Conservation (phyloP, 306 rosid species). For the Notholithocarpus densiflorus region DNA sequence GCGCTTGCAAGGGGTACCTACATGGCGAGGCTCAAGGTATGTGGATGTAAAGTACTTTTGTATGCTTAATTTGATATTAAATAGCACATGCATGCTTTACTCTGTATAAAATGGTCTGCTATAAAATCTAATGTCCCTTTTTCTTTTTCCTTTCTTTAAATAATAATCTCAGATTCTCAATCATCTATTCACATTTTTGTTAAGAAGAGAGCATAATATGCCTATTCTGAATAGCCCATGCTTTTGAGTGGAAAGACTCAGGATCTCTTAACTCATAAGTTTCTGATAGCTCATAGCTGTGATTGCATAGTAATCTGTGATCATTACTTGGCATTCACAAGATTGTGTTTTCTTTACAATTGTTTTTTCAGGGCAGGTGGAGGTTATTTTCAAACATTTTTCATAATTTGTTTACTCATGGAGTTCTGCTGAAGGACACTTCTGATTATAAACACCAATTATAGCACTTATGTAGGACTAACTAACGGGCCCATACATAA, state of each 20-base stretch:
- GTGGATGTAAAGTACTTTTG: neutral
- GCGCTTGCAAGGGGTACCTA: conserved; percentile 83
- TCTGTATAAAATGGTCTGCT: neutral
- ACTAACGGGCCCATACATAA: neutral
- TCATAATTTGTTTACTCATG: neutral
- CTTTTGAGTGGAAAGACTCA: neutral
- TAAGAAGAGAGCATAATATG: neutral
- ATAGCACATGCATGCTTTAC: neutral
- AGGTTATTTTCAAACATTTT: neutral
- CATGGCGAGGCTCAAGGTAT: conserved; percentile 81
- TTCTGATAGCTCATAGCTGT: neutral
- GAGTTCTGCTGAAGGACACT: neutral
- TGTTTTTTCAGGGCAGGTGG: neutral
- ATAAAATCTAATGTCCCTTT: neutral
- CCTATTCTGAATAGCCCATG: neutral
- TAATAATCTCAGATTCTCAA: neutral
- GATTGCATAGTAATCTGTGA: neutral
- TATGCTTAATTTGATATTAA: neutral
- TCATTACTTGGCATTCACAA: neutral
- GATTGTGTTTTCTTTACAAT: neutral
- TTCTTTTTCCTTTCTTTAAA: neutral
- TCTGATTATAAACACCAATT: neutral
- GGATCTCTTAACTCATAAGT: neutral
- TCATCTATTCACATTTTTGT: neutral
- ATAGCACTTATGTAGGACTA: neutral